A percentile compares a stretch with the other conserved stretches of the same genome.
These are phyloP conservation scores for Phycomyces blakesleeanus DNA, from an alignment of 192 early-diverging fungal genomes.

Conservation along the genomic window DNA sequence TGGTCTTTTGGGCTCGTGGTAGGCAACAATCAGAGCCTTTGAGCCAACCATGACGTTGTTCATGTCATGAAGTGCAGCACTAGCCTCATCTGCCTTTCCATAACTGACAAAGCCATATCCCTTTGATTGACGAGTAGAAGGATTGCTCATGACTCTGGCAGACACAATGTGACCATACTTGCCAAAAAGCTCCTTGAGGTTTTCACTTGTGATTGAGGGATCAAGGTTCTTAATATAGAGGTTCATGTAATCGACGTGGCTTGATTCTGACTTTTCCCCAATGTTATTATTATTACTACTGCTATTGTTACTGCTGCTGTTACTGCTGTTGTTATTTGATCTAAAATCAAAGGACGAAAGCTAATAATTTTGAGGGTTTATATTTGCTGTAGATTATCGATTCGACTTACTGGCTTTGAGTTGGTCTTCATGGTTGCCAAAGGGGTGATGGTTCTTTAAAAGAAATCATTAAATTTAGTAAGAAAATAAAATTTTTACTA, in stretches of 20 bases:
- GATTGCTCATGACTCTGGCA: conserved; percentile 83
- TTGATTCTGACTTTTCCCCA: conserved; percentile 7
- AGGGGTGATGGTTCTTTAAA: no score
- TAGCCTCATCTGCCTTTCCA: conserved; percentile 86
- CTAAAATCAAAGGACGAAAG: no score
- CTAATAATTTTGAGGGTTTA: no score
- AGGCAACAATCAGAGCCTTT: conserved; percentile 87
- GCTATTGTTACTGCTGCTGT: no score
- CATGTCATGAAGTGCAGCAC: conserved; percentile 84
- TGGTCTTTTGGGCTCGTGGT: conserved; percentile 89
- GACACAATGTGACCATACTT: conserved; percentile 84
- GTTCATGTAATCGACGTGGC: conserved; percentile 56
- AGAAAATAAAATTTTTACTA: no score
- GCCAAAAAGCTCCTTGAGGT: conserved; percentile 86
- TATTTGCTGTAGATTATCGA: no score
- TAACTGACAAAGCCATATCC: conserved; percentile 95
- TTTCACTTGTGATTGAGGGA: conserved; percentile 85
- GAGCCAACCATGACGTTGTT: conserved; percentile 72
- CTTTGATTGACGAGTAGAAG: conserved; percentile 66
- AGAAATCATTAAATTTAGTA: no score
- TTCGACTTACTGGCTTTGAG: no score
- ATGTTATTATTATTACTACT: no score
- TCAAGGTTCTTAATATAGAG: conserved; percentile 98
- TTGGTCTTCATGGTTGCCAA: no score
- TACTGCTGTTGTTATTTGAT: background rate